phyloP scores from a whole-genome alignment of 306 rosid genomes.

The Cicer yamashitae region DNA sequence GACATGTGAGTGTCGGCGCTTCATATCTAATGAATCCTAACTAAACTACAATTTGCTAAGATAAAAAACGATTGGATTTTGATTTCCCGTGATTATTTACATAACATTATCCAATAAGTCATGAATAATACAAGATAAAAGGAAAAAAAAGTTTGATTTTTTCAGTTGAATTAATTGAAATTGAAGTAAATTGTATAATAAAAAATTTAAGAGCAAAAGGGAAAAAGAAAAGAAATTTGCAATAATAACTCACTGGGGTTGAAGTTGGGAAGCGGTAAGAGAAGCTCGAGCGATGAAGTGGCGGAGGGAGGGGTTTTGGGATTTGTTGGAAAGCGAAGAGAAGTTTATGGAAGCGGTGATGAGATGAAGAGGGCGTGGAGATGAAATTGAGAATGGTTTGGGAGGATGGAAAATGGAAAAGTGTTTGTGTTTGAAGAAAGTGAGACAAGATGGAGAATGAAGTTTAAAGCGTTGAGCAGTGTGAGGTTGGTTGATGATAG shows the following conservation, averaged over 20 bases:
- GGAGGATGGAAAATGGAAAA: slow-evolving; percentile 30
- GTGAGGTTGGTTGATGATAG: slow-evolving; percentile 64
- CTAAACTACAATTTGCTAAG: slow-evolving; percentile 3
- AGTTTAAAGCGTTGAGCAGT: slow-evolving; percentile 56
- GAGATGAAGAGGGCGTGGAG: slow-evolving; percentile 39
- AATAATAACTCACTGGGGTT: slow-evolving; percentile 54
- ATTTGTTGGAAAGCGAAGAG: slow-evolving; percentile 46
- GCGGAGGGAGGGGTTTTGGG: slow-evolving; percentile 52
- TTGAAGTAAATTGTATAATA: not conserved
- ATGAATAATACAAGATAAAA: too few relatives aligned
- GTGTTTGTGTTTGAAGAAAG: slow-evolving; percentile 38
- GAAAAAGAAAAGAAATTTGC: not conserved
- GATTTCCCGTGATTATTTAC: too few relatives aligned
- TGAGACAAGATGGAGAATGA: slow-evolving; percentile 48
- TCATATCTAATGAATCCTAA: slow-evolving; percentile 16
- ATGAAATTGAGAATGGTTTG: slow-evolving; percentile 32
- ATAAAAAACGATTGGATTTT: not conserved
- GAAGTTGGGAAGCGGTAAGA: slow-evolving; percentile 60
- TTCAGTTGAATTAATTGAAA: not conserved
- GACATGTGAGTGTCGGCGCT: too few relatives aligned
- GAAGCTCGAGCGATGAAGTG: slow-evolving; percentile 63
- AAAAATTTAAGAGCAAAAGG: not conserved
- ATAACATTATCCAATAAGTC: too few relatives aligned
- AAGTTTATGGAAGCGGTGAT: slow-evolving; percentile 44
- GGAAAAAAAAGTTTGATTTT: too few relatives aligned